phyloP scores from a whole-genome alignment of 2,329 filamentous ascomycete species.

The Penicillium hordei region DNA sequence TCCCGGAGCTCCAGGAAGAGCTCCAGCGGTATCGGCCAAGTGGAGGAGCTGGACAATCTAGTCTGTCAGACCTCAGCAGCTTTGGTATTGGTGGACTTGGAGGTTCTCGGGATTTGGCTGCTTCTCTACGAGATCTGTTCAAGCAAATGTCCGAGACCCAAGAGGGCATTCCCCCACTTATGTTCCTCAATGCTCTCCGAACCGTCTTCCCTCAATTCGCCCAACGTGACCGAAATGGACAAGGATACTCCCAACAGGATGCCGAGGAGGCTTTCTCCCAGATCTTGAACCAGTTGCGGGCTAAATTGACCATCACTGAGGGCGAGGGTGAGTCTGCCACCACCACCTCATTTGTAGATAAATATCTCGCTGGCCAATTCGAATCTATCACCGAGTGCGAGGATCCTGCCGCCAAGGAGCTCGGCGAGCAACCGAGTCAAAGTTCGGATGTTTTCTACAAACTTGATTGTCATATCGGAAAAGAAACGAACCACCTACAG shows the following conservation, averaged over 20 bases:
- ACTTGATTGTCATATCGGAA: slow-evolving; percentile 92
- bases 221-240: slow-evolving; percentile 76
- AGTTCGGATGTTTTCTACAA: slow-evolving; percentile 80
- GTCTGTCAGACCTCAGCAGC: slow-evolving; percentile 50
- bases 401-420: slow-evolving; percentile 72
- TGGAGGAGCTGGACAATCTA: slow-evolving; percentile 33
- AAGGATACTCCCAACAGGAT: slow-evolving; percentile 94
- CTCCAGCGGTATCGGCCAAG: slow-evolving; percentile 62
- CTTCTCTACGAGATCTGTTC: slow-evolving; percentile 78
- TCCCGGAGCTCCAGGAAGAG: slow-evolving; percentile 85
- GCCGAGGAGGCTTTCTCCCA: slow-evolving; percentile 98
- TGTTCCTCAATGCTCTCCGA: slow-evolving; percentile 79
- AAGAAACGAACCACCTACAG: slow-evolving; percentile 80
- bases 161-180: slow-evolving; percentile 76
- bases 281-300: slow-evolving; percentile 78
- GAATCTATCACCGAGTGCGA: slow-evolving; percentile 78
- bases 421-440: slow-evolving; percentile 67
- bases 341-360: slow-evolving; percentile 76
- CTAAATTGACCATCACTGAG: slow-evolving; percentile 70
- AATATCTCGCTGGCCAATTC: slow-evolving; percentile 83
- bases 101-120: slow-evolving; percentile 68
- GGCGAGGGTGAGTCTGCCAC: slow-evolving; percentile 43
- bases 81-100: slow-evolving; percentile 60
- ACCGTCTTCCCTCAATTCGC: slow-evolving; percentile 87
- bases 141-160: slow-evolving; percentile 87